Base-by-base conservation (phyloP, 441 rosid species). In the Biscutella laevigata region DNA sequence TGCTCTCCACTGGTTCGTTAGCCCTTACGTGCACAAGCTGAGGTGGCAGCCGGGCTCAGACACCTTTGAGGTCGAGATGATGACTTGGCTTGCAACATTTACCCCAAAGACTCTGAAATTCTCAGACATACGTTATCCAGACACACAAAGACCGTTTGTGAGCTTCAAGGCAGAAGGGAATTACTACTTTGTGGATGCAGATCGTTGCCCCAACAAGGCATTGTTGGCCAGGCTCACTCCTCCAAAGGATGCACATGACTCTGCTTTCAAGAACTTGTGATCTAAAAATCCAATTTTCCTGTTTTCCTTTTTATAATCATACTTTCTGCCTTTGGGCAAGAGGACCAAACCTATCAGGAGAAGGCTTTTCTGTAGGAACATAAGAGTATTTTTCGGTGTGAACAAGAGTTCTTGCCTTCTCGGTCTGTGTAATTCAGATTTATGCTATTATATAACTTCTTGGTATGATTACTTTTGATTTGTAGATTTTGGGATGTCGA, bases 11-110 rank as follows among this genome's bases (percentile, higher is more conserved):
- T 90, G 98, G 98, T 90, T 87, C 13, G 96, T 80, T 42, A 90
- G 84, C 74, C 96, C 98, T 1, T 90, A 87, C 19, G 57, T 90
- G 28, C 98, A 90, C 82, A 90, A 80, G 77, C 76, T 90, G 37
- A 81, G 73, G 40, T 84, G 96, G 98, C 75, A 83, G 69, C 98
- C 98, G 0, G 98, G 98, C 46, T 74, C 98, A 8, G 92, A 84
- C 74, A 81, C 77, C 57, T 83, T 84, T n/a, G 86, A 87, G 70
- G 96, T 84, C 8, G 96, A 90, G 74, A 87, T 79, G 92, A 51
- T 90, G 96, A 72, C 98, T 0, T 87, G 96, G 96, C 47, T 90
- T 32, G 98, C 80, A 0, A 81, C 92, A 15, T 53, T 62, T 34
- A 32, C 72, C 15, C 79, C 92, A 0, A 73, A 65, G 74, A 83